Evolutionary conservation across 164 flowering plant species (phyloP).

Genomic region (Nymphaea thermarum): DNA sequence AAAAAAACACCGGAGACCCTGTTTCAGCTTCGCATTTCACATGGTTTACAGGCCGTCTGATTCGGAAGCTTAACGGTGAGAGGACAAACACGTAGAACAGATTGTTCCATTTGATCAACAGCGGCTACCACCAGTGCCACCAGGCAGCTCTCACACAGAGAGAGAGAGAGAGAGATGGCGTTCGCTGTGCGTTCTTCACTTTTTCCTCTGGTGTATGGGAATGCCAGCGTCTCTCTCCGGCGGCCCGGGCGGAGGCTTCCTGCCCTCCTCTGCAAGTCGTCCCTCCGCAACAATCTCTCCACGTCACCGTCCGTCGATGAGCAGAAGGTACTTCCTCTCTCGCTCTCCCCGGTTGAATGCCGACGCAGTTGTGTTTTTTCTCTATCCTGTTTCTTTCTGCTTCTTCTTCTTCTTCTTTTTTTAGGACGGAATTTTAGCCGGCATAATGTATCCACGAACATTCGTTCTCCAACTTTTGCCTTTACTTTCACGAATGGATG

Average conservation of each 20-base stretch:
- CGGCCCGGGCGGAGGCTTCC: not conserved
- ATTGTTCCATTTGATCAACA: no score
- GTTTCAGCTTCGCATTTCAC: no score
- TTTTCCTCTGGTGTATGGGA: not conserved
- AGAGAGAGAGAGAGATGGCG: not conserved
- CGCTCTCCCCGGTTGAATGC: not conserved
- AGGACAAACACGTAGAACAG: no score
- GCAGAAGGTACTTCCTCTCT: constrained; percentile 1
- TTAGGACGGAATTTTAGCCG: not conserved
- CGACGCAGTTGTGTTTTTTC: not conserved
- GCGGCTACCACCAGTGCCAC: no score
- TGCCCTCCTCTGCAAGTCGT: not conserved
- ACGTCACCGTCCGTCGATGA: not conserved
- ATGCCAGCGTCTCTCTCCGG: not conserved
- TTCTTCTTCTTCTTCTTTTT: not conserved
- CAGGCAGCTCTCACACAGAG: no score
- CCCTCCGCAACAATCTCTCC: not conserved
- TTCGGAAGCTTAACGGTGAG: no score
- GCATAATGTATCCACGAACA: not conserved
- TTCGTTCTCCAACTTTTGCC: no score
- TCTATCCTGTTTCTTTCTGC: constrained; percentile 1
- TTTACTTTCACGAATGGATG: no score
- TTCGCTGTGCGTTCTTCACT: not conserved
- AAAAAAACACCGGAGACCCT: no score
- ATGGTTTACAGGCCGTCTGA: no score